These are phyloP conservation scores for Gypsophila paniculata DNA, from an alignment of 179 eudicot species.

Conservation along the genomic window DNA sequence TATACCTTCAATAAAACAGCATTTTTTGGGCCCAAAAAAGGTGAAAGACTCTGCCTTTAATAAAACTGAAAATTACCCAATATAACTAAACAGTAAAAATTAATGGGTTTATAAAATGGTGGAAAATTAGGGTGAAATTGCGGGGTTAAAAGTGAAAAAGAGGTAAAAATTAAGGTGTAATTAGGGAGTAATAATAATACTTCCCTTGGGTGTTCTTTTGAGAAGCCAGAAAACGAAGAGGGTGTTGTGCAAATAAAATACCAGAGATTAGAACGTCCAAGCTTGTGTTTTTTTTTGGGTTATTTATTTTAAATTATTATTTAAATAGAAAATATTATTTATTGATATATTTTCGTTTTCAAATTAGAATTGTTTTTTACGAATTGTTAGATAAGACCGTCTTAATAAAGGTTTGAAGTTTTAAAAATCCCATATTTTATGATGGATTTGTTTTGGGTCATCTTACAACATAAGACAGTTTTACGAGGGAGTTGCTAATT, in stretches of 20 bases:
- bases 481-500: too few species aligned
- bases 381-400: too few species aligned
- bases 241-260: constrained; percentile 7
- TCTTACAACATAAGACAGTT: too few species aligned
- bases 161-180: neutral
- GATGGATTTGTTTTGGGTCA: too few species aligned
- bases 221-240: constrained; percentile 16
- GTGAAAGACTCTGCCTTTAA: constrained; percentile 19
- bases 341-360: too few species aligned
- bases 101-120: constrained; percentile 13
- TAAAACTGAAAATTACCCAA: constrained; percentile 19
- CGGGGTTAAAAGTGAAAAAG: neutral
- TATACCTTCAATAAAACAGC: constrained; percentile 27
- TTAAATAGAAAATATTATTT: too few species aligned
- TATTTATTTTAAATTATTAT: neutral
- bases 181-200: neutral
- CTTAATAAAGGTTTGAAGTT: too few species aligned
- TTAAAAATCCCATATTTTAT: too few species aligned
- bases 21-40: constrained; percentile 15
- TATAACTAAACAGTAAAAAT: constrained; percentile 22
- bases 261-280: constrained; percentile 23
- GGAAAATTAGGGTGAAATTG: neutral
- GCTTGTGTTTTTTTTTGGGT: constrained; percentile 19
- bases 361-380: too few species aligned
- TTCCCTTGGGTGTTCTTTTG: constrained; percentile 9